Evolutionary conservation across 2,329 filamentous ascomycete genomes (phyloP).

Genomic region (Cladosporium cucumerinum): DNA sequence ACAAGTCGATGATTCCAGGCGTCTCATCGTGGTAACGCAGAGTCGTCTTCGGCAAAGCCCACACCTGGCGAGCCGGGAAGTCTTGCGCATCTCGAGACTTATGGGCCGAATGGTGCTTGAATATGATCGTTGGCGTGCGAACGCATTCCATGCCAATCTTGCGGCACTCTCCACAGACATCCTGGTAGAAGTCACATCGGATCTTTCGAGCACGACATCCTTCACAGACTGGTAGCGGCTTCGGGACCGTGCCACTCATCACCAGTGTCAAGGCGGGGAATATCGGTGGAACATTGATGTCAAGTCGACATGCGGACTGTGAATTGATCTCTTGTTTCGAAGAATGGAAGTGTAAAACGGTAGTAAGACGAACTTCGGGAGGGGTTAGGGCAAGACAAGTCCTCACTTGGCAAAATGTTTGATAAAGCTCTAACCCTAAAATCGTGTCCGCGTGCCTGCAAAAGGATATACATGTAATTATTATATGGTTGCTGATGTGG

Average conservation of each 20-base stretch:
- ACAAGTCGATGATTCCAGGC: conserved; percentile 4
- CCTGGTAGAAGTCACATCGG: conserved; percentile 18
- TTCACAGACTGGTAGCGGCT: conserved; percentile 19
- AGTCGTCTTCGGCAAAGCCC: conserved; percentile 2
- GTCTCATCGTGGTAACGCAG: conserved; percentile 19
- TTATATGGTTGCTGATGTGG: neutral
- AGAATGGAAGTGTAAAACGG: neutral
- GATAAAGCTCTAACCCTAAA: neutral
- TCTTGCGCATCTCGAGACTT: conserved; percentile 2
- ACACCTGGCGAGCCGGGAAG: conserved; percentile 10
- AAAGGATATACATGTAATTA: neutral
- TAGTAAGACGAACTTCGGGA: neutral
- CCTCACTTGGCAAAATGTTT: neutral
- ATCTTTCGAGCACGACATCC: conserved; percentile 20
- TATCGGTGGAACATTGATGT: neutral
- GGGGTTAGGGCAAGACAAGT: neutral
- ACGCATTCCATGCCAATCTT: conserved; percentile 19
- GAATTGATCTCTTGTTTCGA: neutral
- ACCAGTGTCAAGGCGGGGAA: neutral
- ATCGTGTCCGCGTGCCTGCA: neutral
- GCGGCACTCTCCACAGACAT: conserved; percentile 18
- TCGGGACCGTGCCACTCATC: conserved; percentile 7
- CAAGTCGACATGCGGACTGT: neutral
- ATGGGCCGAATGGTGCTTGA: conserved; percentile 17
- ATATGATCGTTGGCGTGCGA: conserved; percentile 17